Percentiles rank a stretch among this genome's conserved stretches.
Evolutionary conservation across 805 yeast genomes (phyloP).

Genomic region (Allodekkera sacchari): DNA sequence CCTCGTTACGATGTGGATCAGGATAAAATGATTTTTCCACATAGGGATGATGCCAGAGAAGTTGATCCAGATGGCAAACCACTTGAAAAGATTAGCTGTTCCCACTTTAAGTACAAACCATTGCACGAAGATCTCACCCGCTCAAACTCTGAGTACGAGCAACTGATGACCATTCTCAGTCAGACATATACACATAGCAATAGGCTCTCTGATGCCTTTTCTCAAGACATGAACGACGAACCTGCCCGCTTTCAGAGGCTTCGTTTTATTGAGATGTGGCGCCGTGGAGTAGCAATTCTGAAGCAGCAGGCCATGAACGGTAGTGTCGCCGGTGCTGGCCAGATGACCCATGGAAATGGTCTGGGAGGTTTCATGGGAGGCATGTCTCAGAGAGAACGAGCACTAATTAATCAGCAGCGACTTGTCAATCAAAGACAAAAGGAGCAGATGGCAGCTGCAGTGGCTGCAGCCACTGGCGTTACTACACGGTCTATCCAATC

Average conservation of each 20-base stretch:
- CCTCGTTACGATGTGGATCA: slow-evolving; percentile 30
- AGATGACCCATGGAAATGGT: too few species aligned
- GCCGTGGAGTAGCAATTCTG: slow-evolving; percentile 54
- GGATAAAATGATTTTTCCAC: slow-evolving; percentile 26
- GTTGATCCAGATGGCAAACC: slow-evolving; percentile 3
- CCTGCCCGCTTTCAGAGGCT: slow-evolving; percentile 70
- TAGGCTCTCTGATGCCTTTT: slow-evolving; percentile 9
- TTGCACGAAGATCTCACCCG: slow-evolving; percentile 68
- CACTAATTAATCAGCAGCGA: slow-evolving; percentile 20
- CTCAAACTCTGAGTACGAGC: slow-evolving; percentile 81
- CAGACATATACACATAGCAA: slow-evolving; percentile 33
- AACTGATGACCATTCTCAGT: slow-evolving; percentile 67
- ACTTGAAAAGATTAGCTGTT: slow-evolving; percentile 12
- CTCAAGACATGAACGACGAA: slow-evolving; percentile 16
- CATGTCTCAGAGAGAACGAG: slow-evolving; percentile 22
- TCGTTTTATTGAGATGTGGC: slow-evolving; percentile 79
- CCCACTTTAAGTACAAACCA: slow-evolving; percentile 22
- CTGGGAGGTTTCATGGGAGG: slow-evolving; percentile 20
- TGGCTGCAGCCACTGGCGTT: slow-evolving; percentile 5
- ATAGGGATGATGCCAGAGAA: slow-evolving; percentile 32
- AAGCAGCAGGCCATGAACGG: slow-evolving; percentile 32
- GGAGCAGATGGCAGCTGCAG: slow-evolving; percentile 26
- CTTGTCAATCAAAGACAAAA: slow-evolving; percentile 22
- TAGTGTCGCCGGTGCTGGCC: slow-evolving; percentile 12
- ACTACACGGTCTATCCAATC: not conserved